Evolutionary conservation across 768 basidiomycete genomes (phyloP), one percentile per base, ranked within the genome.

Genomic region (Kwoniella bestiolae): DNA sequence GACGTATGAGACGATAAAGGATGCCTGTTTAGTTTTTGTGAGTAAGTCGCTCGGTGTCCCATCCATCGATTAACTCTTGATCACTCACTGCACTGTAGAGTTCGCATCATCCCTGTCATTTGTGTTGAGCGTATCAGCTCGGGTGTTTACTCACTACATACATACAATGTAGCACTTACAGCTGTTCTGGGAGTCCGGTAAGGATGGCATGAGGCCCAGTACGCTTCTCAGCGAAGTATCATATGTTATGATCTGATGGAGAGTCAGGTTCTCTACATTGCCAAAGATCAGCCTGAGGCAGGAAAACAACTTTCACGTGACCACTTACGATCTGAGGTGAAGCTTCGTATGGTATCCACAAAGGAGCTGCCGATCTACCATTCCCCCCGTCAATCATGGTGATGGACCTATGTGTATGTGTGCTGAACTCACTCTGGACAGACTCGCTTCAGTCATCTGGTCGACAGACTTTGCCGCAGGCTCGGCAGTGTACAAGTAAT

Each of bases 1-100:
- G 14, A 12, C 58, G 62, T 8, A 68, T 35, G 6, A 68, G 14
- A 6, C 67, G 56, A 34, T 68, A 65, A 51, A 64, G 67, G 12
- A 68, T 64, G 34, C 62, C 67, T 68, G 51, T 29, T 26, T 16
- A n/a, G 12, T 25, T 51, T 8, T 21, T 3, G 6, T n/a, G 25
- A 25, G 41, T 18, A 25, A 12, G 16, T 8, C 5, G 9, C 12
- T 46, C 47, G 31, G 29, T 16, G 5, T 14, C 34, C 26, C 18
- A n/a, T 23, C 11, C 3, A 25, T 23, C 26, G 11, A 46, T 18
- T 3, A 23, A 7, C n/a, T n/a, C n/a, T n/a, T n/a, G n/a, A n/a
- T n/a, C n/a, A 55, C 66, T 32, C 38, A 67, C 66, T 68, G 31
- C 47, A 41, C 6, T 25, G 25, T 7, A 67, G 23, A 25, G 41